Evolutionary conservation across 2,329 filamentous ascomycete genomes (phyloP).

Genomic region (Arthrobotrys pseudoclavata): DNA sequence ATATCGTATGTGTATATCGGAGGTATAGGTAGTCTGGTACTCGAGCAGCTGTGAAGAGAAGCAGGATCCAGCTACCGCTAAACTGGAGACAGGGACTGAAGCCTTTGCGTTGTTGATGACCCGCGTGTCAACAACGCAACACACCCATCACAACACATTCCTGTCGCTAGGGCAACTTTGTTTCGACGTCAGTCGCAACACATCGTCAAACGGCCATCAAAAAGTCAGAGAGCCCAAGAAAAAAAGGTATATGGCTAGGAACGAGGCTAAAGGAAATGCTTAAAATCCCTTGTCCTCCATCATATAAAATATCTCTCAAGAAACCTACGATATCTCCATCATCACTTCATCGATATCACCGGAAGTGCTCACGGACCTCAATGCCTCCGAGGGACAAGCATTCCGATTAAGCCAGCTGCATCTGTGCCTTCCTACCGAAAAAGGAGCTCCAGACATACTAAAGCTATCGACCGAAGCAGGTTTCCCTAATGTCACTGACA

Average conservation of each 20-base stretch:
- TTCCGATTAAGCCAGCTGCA: background rate
- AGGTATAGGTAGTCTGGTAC: background rate
- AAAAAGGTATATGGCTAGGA: background rate
- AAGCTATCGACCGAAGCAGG: conserved; percentile 27
- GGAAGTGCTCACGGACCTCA: too few species aligned
- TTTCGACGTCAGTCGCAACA: conserved; percentile 50
- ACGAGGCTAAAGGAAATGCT: background rate
- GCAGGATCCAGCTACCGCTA: background rate
- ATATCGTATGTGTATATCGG: background rate
- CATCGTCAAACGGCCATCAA: conserved; percentile 44
- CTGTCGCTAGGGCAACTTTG: conserved; percentile 53
- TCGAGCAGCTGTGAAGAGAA: background rate
- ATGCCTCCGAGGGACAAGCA: background rate
- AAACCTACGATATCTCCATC: background rate
- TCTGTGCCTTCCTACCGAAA: background rate
- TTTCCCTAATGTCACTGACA: conserved; percentile 1
- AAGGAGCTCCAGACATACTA: background rate
- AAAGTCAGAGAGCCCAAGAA: conserved; percentile 6
- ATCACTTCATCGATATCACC: conserved; percentile 1
- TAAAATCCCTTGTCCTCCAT: conserved; percentile 5
- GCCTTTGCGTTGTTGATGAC: conserved; percentile 20
- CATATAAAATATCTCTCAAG: background rate
- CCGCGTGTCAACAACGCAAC: conserved; percentile 49
- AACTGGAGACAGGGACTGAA: background rate
- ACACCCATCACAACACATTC: conserved; percentile 43